A percentile compares a stretch with the other conserved stretches of the same genome.
Conservation (phyloP, 1,139 yeast species). For the Komagataea norvegica region DNA sequence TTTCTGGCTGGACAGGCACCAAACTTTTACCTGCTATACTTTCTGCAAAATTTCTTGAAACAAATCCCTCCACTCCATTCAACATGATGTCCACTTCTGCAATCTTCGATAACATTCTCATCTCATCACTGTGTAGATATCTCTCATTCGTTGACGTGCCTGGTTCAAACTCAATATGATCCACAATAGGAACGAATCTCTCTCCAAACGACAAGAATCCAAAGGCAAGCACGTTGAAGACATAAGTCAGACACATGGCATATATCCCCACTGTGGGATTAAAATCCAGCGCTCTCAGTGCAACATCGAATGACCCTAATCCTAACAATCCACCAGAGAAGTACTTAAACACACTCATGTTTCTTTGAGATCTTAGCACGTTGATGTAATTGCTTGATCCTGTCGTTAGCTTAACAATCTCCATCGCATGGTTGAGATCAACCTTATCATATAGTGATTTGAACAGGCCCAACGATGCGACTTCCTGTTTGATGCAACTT, state of each 20-base stretch:
- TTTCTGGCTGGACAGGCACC: constrained; percentile 37
- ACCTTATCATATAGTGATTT: constrained; percentile 49
- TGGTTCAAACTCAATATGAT: constrained; percentile 52
- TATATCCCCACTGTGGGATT: constrained; percentile 36
- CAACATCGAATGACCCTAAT: constrained; percentile 31
- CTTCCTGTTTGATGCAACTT: constrained; percentile 36
- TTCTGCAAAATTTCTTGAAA: constrained; percentile 29
- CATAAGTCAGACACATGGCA: constrained; percentile 59
- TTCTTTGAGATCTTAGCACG: constrained; percentile 27
- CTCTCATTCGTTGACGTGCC: constrained; percentile 65
- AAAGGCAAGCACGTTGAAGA: constrained; percentile 57
- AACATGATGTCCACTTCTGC: constrained; percentile 59
- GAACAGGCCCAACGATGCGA: constrained; percentile 61
- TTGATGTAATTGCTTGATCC: constrained; percentile 49
- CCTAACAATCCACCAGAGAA: constrained; percentile 33
- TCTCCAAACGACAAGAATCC: constrained; percentile 55
- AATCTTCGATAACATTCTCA: constrained; percentile 60
- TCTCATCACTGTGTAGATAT: constrained; percentile 63
- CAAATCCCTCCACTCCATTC: constrained; percentile 42
- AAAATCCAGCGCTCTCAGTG: constrained; percentile 35
- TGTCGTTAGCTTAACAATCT: constrained; percentile 55
- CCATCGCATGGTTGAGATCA: constrained; percentile 53
- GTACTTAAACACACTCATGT: constrained; percentile 29
- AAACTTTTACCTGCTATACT: constrained; percentile 27
- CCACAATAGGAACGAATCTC: constrained; percentile 58